Conservation (phyloP, 1,284 basidiomycete species). For the Cryptococcus sp. region DNA sequence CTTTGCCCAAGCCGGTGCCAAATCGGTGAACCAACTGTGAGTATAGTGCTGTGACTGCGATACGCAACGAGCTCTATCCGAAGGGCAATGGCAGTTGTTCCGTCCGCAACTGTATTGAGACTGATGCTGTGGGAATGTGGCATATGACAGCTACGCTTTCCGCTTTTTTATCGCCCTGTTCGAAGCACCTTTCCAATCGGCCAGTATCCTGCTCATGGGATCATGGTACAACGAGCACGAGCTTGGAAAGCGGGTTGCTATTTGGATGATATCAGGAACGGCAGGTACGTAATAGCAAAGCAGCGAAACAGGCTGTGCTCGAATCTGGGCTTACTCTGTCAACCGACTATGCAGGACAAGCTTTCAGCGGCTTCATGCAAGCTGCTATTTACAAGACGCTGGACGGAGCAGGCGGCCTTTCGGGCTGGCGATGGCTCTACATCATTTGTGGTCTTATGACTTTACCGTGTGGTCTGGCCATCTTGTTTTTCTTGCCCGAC, state of each 20-base stretch:
- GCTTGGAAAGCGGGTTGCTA: constrained; percentile 21
- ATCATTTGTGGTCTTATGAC: constrained; percentile 16
- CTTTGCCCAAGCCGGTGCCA: constrained; percentile 23
- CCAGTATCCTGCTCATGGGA: constrained; percentile 20
- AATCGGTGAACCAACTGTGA: constrained; percentile 10
- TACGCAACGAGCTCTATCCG: background rate
- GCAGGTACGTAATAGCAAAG: constrained; percentile 7
- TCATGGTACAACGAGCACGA: constrained; percentile 24
- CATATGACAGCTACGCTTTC: constrained; percentile 11
- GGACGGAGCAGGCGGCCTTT: constrained; percentile 12
- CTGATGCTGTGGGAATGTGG: too few relatives aligned
- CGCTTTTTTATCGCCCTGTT: constrained; percentile 31
- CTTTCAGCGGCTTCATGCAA: constrained; percentile 27
- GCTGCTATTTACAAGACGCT: constrained; percentile 21
- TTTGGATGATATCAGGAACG: constrained; percentile 19
- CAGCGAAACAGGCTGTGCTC: background rate
- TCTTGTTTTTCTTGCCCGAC: constrained; percentile 10
- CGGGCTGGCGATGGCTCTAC: constrained; percentile 24
- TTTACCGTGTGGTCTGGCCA: constrained; percentile 4
- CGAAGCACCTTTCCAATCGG: constrained; percentile 22
- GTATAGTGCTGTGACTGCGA: background rate
- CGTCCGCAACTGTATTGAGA: too few relatives aligned
- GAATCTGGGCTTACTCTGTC: background rate
- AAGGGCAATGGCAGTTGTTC: background rate
- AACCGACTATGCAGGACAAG: constrained; percentile 8